Evolutionary conservation across 768 basidiomycete genomes (phyloP).

Genomic region (Pleurotus ostreatus): DNA sequence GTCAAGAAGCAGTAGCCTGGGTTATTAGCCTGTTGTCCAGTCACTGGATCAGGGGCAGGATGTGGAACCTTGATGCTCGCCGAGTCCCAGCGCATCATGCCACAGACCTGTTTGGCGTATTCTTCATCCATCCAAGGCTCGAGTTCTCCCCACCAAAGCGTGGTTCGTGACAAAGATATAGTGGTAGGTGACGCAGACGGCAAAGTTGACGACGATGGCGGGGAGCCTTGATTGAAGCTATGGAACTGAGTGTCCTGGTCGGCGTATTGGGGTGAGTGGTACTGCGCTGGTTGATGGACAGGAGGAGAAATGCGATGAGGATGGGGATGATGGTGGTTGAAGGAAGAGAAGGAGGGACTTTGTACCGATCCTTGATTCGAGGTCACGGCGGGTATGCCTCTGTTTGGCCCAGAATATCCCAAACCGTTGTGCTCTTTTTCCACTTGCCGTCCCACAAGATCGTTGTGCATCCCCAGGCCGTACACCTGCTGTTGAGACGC

Average conservation of each 20-base stretch:
- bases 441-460: not conserved
- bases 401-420: constrained; percentile 33
- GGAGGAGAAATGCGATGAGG: constrained; percentile 31
- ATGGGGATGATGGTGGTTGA: constrained; percentile 37
- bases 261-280: constrained; percentile 5
- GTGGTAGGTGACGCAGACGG: constrained; percentile 17
- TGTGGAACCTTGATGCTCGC: constrained; percentile 70
- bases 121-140: constrained; percentile 98
- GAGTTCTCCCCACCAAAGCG: constrained; percentile 84
- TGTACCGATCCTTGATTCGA: constrained; percentile 20
- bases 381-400: constrained; percentile 32
- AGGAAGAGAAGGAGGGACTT: constrained; percentile 32
- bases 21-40: constrained; percentile 72
- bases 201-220: constrained; percentile 19
- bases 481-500: constrained; percentile 1
- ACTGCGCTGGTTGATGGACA: constrained; percentile 21
- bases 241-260: constrained; percentile 9
- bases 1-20: constrained; percentile 87
- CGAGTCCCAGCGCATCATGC: constrained; percentile 84
- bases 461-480: not conserved
- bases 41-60: constrained; percentile 49
- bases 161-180: constrained; percentile 41
- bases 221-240: constrained; percentile 10
- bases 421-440: constrained; percentile 2
- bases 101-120: constrained; percentile 86